phyloP scores from a whole-genome alignment of 139 green algal genomes.

The Axilococcus clingmanii region DNA sequence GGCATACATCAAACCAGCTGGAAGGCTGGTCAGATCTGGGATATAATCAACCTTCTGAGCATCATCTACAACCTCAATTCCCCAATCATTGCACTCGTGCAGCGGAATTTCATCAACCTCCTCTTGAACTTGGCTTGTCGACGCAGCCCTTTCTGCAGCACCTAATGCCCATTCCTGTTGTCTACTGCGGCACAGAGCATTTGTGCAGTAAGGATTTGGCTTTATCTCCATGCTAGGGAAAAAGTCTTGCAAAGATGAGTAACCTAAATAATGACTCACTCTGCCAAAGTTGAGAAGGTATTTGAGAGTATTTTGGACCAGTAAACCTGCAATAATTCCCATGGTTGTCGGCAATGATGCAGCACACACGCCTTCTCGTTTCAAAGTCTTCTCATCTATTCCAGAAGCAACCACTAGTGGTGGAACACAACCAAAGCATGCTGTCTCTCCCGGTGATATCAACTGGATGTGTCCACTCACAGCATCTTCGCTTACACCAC shows the following conservation, averaged over 20 bases:
- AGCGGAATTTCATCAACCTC: conserved; percentile 33
- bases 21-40: conserved; percentile 11
- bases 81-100: conserved; percentile 89
- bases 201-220: conserved; percentile 73
- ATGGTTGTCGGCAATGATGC: conserved; percentile 96
- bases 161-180: conserved; percentile 41
- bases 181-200: conserved; percentile 51
- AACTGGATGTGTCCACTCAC: conserved; percentile 91
- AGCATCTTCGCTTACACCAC: conserved; percentile 89
- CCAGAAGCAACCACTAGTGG: conserved; percentile 87
- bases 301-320: conserved; percentile 94
- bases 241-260: conserved; percentile 86
- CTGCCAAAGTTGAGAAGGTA: conserved; percentile 81
- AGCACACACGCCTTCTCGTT: conserved; percentile 93
- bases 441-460: conserved; percentile 56
- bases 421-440: conserved; percentile 83
- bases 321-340: conserved; percentile 89
- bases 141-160: conserved; percentile 23
- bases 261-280: conserved; percentile 69
- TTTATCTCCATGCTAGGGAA: conserved; percentile 90
- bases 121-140: conserved; percentile 14
- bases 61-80: conserved; percentile 46
- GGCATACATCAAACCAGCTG: conserved; percentile 47
- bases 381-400: conserved; percentile 93
- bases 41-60: background rate